Percentiles rank a stretch among this genome's conserved stretches.
These are phyloP conservation scores for Taiozyma onychis DNA, from an alignment of 1,139 yeast species.

Conservation along the genomic window DNA sequence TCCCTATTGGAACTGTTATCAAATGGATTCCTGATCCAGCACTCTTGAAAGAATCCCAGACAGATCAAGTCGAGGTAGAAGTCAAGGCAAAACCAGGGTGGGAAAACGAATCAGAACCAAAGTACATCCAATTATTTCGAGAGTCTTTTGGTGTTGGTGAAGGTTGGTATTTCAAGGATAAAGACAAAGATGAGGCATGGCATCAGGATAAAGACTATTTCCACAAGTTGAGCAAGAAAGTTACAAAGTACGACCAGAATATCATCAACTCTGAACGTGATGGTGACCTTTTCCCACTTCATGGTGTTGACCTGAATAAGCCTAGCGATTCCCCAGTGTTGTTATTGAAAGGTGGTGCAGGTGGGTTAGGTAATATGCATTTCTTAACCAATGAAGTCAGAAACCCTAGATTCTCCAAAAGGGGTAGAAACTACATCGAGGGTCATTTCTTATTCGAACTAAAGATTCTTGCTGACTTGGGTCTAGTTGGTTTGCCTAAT, in stretches of 20 bases:
- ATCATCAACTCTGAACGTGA: constrained; percentile 53
- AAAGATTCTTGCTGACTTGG: constrained; percentile 85
- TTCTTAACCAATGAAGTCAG: constrained; percentile 78
- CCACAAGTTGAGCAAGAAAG: constrained; percentile 52
- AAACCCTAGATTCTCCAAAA: constrained; percentile 83
- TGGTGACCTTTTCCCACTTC: constrained; percentile 67
- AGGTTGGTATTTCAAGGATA: constrained; percentile 82
- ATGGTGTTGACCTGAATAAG: constrained; percentile 68
- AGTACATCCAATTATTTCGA: constrained; percentile 54
- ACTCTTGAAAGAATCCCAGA: constrained; percentile 28
- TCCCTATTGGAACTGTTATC: constrained; percentile 87
- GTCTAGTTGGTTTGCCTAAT: constrained; percentile 91
- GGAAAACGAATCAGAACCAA: constrained; percentile 27
- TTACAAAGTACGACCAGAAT: constrained; percentile 57
- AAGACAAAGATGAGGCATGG: constrained; percentile 57
- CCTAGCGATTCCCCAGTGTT: constrained; percentile 67
- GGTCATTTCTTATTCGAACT: constrained; percentile 73
- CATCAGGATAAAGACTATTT: constrained; percentile 65
- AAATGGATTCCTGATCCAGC: constrained; percentile 82
- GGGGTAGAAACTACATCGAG: constrained; percentile 67
- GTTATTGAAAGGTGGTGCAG: constrained; percentile 77
- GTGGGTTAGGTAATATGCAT: constrained; percentile 97
- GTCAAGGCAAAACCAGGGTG: constrained; percentile 24
- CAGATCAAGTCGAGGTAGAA: constrained; percentile 18
- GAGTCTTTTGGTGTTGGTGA: constrained; percentile 57